phyloP scores from a whole-genome alignment of 805 yeast species.

The Yarrowia bubula region DNA sequence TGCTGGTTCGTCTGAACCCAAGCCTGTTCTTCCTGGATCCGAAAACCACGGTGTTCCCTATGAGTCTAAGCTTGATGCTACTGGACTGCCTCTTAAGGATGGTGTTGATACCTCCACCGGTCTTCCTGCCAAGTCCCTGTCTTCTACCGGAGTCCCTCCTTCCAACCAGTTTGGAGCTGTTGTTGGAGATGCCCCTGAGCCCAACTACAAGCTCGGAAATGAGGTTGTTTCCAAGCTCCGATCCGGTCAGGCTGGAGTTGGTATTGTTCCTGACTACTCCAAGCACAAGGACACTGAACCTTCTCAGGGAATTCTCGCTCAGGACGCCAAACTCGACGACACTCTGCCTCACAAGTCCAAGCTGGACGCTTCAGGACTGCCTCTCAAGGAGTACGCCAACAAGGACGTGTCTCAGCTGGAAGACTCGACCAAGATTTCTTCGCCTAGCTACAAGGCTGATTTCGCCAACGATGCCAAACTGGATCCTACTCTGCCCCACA shows the following conservation, averaged over 20 bases:
- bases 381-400: not conserved
- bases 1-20: too few species aligned
- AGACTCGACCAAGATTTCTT: not conserved
- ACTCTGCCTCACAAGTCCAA: slow-evolving; percentile 6
- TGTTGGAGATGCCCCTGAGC: not conserved
- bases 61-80: too few species aligned
- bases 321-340: not conserved
- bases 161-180: not conserved
- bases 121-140: not conserved
- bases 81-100: too few species aligned
- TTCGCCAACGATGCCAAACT: not conserved
- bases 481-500: not conserved
- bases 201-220: not conserved
- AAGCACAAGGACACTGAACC: not conserved
- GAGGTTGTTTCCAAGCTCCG: not conserved
- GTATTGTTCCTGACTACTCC: not conserved
- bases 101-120: not conserved
- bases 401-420: not conserved
- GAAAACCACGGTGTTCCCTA: too few species aligned
- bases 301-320: not conserved
- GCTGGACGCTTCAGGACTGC: not conserved
- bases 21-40: too few species aligned
- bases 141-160: too few species aligned
- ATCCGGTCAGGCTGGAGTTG: slow-evolving; percentile 7
- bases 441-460: not conserved